Evolutionary conservation across 495 filamentous ascomycete genomes (phyloP), one percentile per base, ranked within the genome.

Genomic region (Diplogelasinospora grovesii): DNA sequence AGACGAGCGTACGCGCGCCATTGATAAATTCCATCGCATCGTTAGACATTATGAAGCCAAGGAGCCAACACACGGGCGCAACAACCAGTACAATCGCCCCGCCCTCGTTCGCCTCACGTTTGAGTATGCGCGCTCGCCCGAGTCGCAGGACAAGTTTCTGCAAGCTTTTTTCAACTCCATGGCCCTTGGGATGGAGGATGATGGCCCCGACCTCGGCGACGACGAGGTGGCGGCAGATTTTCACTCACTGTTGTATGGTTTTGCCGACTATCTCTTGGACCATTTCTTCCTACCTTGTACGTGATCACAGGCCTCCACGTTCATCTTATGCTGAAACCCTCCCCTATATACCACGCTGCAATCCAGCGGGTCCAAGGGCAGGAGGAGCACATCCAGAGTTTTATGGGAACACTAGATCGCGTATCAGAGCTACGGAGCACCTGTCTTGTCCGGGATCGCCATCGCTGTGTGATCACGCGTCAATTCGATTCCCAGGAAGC

Each of bases 51-150:
- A n/a, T n/a, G n/a, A n/a, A 27, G 24, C 24, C 2, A 27, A 27
- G n/a, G 2, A 2, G 24, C 24, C 24, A 27, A n/a, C 24, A n/a
- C n/a, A n/a, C n/a, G n/a, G n/a, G n/a, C n/a, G n/a, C n/a, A n/a
- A n/a, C 1, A 1, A 34, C 31, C 3, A 5, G 16, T 55, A 51
- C 43, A 52, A 44, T 13, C 48, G 45, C 33, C 29, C 52, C 34
- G 44, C 36, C 30, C 48, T 55, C 27, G 30, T 55, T 28, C 48
- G 52, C 24, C 44, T 48, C 10, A 55, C 52, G 25, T 55, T 48
- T 34, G 45, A 51, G 31, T 55, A 51, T 49, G 48, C 45, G 18
- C 41, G 41, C 16, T 56, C 49, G 16, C 24, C 42, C 13, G 22
- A 39, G 36, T 52, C 46, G n/a, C 36, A 40, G 29, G 53, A 56